Base-by-base conservation (phyloP, 2,329 filamentous ascomycete genomes). In the Cladophialophora psammophila region DNA sequence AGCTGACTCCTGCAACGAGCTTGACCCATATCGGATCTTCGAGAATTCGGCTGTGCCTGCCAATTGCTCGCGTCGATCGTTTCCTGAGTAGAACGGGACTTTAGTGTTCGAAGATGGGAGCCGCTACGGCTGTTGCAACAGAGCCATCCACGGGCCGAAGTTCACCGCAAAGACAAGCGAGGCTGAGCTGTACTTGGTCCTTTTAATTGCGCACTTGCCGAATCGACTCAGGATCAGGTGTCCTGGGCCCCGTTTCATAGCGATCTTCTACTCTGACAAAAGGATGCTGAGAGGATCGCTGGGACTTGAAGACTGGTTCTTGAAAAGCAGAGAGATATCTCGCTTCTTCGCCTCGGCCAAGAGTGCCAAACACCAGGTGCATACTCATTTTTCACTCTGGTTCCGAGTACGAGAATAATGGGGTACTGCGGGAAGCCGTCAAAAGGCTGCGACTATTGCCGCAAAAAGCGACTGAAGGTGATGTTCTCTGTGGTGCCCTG, bases 361-460 rank as follows among this genome's bases (percentile, higher is more conserved):
- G 31, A 5, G 12, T 34, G 18, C 35, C 7, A 20, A 18, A 42
- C 3, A 57, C 3, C 34, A n/a, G 18, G 10, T 20, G 12, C n/a
- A 42, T 6, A 26, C 5, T 57, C 32, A 5, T 18, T 8, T 12
- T 57, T 26, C 13, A 26, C 35, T 8, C 5, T 42, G 8, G 35
- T 36, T 18, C 26, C 18, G 38, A 6, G 15, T 3, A 26, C n/a
- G 1, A 38, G 9, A 26, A 40, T 32, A 38, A 82, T 80, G 79
- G 79, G 80, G 8, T 80, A 80, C 66, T 79, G 78, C 69, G 79
- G 78, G 45, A 80, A 79, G 65, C 79, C 80, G 42, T 82, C 80
- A 68, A 82, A 80, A 75, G 79, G 78, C 58, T 82, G 80, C 68
- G 77, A 76, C 50, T 76, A 80, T 64, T 83, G 81, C 66, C 76